Evolutionary conservation across 495 filamentous ascomycete genomes (phyloP), one percentile per base, ranked within the genome.

Genomic region (Penicillium coprophilum): DNA sequence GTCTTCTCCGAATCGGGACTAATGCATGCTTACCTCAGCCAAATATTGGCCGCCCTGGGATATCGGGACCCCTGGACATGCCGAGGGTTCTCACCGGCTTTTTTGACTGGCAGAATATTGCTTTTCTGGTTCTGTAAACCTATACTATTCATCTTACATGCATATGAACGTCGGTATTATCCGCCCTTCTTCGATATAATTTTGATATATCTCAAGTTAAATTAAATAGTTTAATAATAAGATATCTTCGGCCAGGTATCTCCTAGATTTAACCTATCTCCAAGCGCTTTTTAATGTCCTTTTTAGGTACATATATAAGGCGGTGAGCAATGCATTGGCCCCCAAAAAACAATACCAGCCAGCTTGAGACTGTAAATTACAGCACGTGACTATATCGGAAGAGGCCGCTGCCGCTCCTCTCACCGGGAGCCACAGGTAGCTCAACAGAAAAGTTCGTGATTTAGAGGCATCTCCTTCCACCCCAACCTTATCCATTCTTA

Each of bases 401-500:
- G 40, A 61, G 61, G 61, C 62, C 64, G 53, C 52, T 47, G 45
- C 45, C 45, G 45, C 45, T 47, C 45, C 28, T 47, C 45, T 62
- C 63, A 56, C 58, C 52, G 56, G 65, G 63, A 57, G 58, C 50
- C 61, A 63, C 51, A 57, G 58, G 59, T 53, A 69, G 65, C 74
- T 73, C 71, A 77, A 78, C 72, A 74, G 70, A 75, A 78, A 77
- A 74, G 68, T 76, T 76, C 68, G 67, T 64, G 56, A 31, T 43
- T 47, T 56, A 67, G 51, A 65, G 57, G 45, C 61, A 56, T 57
- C 64, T 64, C 65, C 61, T 60, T 64, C 62, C 61, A 61, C 58
- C 66, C 66, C 65, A 74, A 68, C 62, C 58, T 63, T 58, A 61
- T 57, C 57, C 52, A 57, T 65, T 59, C 50, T 60, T 57, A 61